Conservation (phyloP, 306 rosid genomes). For the Quercus rubra region DNA sequence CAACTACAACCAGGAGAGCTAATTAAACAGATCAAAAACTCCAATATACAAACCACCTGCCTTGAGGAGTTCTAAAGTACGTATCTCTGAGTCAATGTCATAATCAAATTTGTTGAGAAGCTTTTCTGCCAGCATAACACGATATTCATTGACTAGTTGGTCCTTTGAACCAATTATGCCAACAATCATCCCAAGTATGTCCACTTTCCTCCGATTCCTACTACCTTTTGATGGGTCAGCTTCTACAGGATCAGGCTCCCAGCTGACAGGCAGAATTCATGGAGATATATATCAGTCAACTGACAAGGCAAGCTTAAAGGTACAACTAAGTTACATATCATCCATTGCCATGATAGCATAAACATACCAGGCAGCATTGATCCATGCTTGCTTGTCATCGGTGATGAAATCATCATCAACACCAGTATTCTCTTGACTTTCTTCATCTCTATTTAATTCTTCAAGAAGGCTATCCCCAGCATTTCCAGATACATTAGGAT, state of each 20-base stretch:
- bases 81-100: conserved; percentile 91
- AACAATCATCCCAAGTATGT: conserved; percentile 97
- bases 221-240: conserved; percentile 93
- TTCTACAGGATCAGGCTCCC: conserved; percentile 99
- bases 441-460: conserved; percentile 94
- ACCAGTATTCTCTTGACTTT: conserved; percentile 71
- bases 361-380: conserved; percentile 62
- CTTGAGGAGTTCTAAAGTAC: conserved; percentile 96
- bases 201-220: conserved; percentile 84
- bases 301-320: conserved; percentile 7
- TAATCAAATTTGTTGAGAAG: conserved; percentile 92
- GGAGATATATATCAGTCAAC: conserved; percentile 11
- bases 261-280: conserved; percentile 49
- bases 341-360: conserved; percentile 5
- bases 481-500: conserved; percentile 74
- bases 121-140: conserved; percentile 98
- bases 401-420: conserved; percentile 81
- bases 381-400: conserved; percentile 96
- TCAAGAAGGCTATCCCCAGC: conserved; percentile 98
- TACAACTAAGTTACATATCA: neutral
- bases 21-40: conserved; percentile 7
- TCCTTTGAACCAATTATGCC: conserved; percentile 94
- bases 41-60: conserved; percentile 27
- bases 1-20: conserved; percentile 10
- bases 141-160: conserved; percentile 91